Conservation (phyloP, 1,139 yeast species). For the Scheffersomyces titani region DNA sequence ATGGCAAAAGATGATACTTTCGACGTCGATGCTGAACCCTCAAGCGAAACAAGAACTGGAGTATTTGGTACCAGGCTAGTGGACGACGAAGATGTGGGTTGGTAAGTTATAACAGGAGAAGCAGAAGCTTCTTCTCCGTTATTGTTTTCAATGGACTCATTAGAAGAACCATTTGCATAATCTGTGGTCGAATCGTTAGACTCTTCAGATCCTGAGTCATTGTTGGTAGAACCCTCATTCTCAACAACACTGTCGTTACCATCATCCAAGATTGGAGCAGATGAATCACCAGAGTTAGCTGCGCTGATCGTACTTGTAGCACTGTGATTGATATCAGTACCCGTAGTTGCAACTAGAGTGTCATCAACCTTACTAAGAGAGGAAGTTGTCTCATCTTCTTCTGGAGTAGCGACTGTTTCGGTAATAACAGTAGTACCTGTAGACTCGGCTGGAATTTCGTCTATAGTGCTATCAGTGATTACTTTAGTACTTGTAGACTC, state of each 20-base stretch:
- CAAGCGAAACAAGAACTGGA: not conserved
- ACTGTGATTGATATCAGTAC: not conserved
- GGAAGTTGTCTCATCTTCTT: not conserved
- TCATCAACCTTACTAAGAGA: not conserved
- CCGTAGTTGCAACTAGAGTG: not conserved
- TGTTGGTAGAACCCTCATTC: not conserved
- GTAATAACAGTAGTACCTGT: not conserved
- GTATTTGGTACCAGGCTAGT: not conserved
- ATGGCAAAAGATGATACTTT: not conserved
- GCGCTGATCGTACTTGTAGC: not conserved
- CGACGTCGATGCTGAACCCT: not conserved
- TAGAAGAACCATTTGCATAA: too few species aligned
- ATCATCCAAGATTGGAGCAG: not conserved
- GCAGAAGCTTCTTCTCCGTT: not conserved
- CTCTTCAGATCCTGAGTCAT: not conserved
- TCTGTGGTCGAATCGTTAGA: not conserved
- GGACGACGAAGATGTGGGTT: not conserved
- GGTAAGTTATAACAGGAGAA: not conserved
- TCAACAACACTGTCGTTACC: not conserved
- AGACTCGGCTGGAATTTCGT: not conserved
- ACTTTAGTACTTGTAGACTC: not conserved
- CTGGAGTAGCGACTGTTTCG: not conserved
- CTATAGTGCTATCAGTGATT: not conserved
- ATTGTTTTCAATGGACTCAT: not conserved
- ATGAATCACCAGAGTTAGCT: not conserved